Percentiles rank a stretch among this genome's conserved stretches.
These are phyloP conservation scores for Oxyria digyna DNA, from an alignment of 148 eudicot species.

Conservation along the genomic window DNA sequence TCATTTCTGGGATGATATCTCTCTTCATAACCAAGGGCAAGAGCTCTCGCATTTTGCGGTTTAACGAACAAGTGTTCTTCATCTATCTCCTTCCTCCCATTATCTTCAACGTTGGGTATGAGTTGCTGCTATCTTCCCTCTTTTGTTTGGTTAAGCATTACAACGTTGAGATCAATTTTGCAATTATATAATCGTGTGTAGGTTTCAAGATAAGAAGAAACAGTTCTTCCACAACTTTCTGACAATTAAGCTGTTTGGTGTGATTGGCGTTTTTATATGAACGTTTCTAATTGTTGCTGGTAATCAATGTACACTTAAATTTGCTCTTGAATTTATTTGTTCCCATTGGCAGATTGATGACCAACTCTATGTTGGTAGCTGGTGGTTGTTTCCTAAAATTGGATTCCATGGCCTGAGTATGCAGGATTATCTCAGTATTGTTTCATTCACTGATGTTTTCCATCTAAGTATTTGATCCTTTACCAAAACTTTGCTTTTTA, in stretches of 20 bases:
- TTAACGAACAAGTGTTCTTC: too few species aligned
- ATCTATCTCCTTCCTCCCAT: slow-evolving; percentile 96
- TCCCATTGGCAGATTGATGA: background rate
- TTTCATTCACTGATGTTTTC: background rate
- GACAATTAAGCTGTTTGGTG: slow-evolving; percentile 81
- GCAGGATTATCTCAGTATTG: slow-evolving; percentile 66
- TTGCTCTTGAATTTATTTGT: background rate
- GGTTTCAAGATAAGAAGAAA: slow-evolving; percentile 97
- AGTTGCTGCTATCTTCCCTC: too few species aligned
- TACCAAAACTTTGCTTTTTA: too few species aligned
- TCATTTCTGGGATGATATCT: too few species aligned
- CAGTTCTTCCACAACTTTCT: slow-evolving; percentile 93
- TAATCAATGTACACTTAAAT: slow-evolving; percentile 14
- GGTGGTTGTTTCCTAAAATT: slow-evolving; percentile 74
- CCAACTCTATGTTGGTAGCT: slow-evolving; percentile 36
- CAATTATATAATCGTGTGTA: slow-evolving; percentile 16
- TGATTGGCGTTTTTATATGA: slow-evolving; percentile 77
- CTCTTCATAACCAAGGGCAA: too few species aligned
- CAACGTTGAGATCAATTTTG: background rate
- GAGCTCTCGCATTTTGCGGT: too few species aligned
- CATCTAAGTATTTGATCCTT: background rate
- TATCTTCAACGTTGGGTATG: slow-evolving; percentile 87
- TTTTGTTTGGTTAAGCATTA: background rate
- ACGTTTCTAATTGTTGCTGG: slow-evolving; percentile 58
- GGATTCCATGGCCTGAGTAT: slow-evolving; percentile 49